Base-by-base conservation (phyloP, 495 filamentous ascomycete species). In the Penicillium macrosclerotiorum region DNA sequence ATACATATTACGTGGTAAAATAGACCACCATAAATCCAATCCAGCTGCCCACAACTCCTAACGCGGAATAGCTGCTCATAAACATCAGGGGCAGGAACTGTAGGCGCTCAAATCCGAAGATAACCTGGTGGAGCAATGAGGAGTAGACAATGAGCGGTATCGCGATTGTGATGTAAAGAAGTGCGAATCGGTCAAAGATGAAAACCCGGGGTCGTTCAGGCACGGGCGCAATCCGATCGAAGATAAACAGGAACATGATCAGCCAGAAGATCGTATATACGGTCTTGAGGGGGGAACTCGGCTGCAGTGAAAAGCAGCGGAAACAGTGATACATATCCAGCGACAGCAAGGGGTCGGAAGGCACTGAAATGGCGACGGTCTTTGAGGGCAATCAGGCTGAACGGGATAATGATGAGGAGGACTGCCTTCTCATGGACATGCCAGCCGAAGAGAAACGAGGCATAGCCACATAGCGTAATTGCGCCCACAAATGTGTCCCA, bases 361-460 rank as follows among this genome's bases (percentile, higher is more conserved):
- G 93, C 93, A 48, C 88, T 84, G 38, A 96, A 84, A 59, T 95
- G 89, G 19, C 93, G 84, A 11, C 93, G 81, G 64, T 97, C 92
- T 63, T 85, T 89, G 34, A 98, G 81, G 3, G 93, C 92, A 44
- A 98, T 86, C 45, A 98, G 78, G 55, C 86, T 92, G 75, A 98
- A 97, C 0, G 93, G 93, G 44, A 97, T 87, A 55, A 98, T 88
- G 55, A 97, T 86, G 37, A 96, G 77, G 11, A 98, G 82, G 23
- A 98, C 88, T 5, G 93, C 93, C 59, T 98, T 98, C 57, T 98
- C 93, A 55, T 98, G 93, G 14, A 98, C 93, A 59, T 98, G 93
- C 93, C 93, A 98, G 38, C 93, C 92, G 47, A 97, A 96, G 16
- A 98, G 77, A 71, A 98, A 98, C 0, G 93, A 96, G 0, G 91